Base-by-base conservation (phyloP, 2,329 filamentous ascomycete genomes). In the Aspergillus ibericus region DNA sequence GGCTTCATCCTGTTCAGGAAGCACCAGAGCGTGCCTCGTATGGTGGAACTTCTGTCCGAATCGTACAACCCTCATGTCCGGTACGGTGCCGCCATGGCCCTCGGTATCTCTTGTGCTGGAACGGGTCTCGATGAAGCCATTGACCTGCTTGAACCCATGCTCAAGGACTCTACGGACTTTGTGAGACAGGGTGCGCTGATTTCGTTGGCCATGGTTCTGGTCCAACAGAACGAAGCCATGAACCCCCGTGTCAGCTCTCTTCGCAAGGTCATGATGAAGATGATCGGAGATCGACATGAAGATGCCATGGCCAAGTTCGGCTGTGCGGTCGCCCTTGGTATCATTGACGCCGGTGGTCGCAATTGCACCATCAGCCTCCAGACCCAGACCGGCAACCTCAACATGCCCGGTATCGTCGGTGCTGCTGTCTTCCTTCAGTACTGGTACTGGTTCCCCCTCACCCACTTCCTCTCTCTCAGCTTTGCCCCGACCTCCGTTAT, bases 361-460 rank as follows among this genome's bases (percentile, higher is more conserved):
- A 99, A 99, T 80, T 99, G 95, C 83, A 97, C 95, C 16, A 98
- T 99, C 67, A 93, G 93, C 29, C 84, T 99, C 38, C 95, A 99
- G 77, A 99, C 95, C 1, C 95, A 96, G 78, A 97, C 93, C 0
- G 96, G 96, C 64, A 99, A 97, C 74, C 86, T 99, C 66, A 98
- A 99, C 82, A 97, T 99, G 93, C 88, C 93, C 16, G 96, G 92
- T 61, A 96, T 99, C 66, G 93, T 99, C 16, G 96, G 95, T 66
- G 96, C 96, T 88, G 93, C 92, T 27, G 90, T 99, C 55, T 99
- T 99, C 79, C 96, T 93, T 8, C 95, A 99, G 75, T 99, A 99
- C 81, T 99, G 95, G 95, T 99, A 99, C 81, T 99, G 95, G 95
- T 99, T 99, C 85, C 95, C 95, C 60, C 89, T 98, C 70, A 96